A percentile compares a stretch with the other conserved stretches of the same genome.
Evolutionary conservation across 2,329 filamentous ascomycete species (phyloP).

Genomic region (Aspergillus transmontanensis): DNA sequence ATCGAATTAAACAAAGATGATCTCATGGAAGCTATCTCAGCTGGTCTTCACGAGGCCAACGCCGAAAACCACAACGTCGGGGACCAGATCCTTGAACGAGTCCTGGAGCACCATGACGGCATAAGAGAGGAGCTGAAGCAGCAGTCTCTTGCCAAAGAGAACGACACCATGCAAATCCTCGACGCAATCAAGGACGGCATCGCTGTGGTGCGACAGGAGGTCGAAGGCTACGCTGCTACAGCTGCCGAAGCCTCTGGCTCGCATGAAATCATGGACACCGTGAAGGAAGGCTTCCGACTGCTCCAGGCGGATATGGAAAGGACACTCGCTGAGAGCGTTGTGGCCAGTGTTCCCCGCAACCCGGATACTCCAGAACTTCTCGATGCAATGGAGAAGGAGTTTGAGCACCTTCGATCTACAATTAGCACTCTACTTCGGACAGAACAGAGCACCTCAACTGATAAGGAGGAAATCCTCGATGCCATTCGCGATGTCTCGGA

Average conservation of each 20-base stretch:
- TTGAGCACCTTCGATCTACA: conserved; percentile 77
- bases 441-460: conserved; percentile 51
- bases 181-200: conserved; percentile 86
- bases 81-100: conserved; percentile 61
- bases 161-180: conserved; percentile 84
- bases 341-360: conserved; percentile 33
- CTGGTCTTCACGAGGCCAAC: conserved; percentile 56
- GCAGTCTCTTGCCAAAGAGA: conserved; percentile 75
- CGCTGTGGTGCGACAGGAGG: conserved; percentile 75
- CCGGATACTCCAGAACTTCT: conserved; percentile 69
- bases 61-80: conserved; percentile 55
- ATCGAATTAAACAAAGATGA: conserved; percentile 59
- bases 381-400: conserved; percentile 76
- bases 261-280: conserved; percentile 74
- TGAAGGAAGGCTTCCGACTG: conserved; percentile 63
- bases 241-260: conserved; percentile 69
- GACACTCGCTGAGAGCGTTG: conserved; percentile 49
- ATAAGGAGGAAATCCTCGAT: conserved; percentile 65
- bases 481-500: conserved; percentile 55
- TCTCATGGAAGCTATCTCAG: conserved; percentile 61
- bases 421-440: conserved; percentile 71
- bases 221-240: conserved; percentile 79
- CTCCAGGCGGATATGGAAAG: conserved; percentile 62
- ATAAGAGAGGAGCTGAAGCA: conserved; percentile 72
- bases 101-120: conserved; percentile 61